Evolutionary conservation across 2,329 filamentous ascomycete genomes (phyloP).

Genomic region (Diaporthe ampelina): DNA sequence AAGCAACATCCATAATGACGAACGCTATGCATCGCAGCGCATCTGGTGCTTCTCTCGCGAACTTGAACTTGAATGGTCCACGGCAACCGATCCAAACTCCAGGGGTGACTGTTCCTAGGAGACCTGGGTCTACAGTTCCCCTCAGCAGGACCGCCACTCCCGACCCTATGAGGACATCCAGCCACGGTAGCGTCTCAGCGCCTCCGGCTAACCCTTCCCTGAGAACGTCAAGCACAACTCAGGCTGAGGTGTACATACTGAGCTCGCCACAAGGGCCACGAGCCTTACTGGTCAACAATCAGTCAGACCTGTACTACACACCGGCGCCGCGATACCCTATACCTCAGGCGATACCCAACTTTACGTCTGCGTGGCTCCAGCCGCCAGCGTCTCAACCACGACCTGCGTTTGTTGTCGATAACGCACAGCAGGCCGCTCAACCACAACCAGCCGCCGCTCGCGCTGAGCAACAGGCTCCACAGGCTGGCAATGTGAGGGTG

Average conservation of each 20-base stretch:
- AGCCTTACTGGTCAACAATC: slow-evolving; percentile 68
- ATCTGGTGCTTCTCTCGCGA: slow-evolving; percentile 60
- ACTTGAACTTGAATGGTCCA: slow-evolving; percentile 52
- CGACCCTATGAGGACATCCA: slow-evolving; percentile 55
- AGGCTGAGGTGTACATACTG: slow-evolving; percentile 71
- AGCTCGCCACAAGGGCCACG: slow-evolving; percentile 72
- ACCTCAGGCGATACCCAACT: slow-evolving; percentile 28
- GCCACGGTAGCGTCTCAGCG: slow-evolving; percentile 48
- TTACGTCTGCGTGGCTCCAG: slow-evolving; percentile 45
- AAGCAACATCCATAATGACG: slow-evolving; percentile 59
- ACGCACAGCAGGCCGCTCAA: slow-evolving; percentile 44
- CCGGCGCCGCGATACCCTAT: slow-evolving; percentile 28
- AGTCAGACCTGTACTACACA: slow-evolving; percentile 65
- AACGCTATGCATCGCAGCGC: slow-evolving; percentile 66
- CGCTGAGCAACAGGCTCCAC: slow-evolving; percentile 34
- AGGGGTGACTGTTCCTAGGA: slow-evolving; percentile 58
- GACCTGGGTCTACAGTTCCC: slow-evolving; percentile 53
- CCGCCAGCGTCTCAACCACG: slow-evolving; percentile 44
- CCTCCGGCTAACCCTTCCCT: slow-evolving; percentile 43
- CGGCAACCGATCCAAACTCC: slow-evolving; percentile 51
- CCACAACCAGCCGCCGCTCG: slow-evolving; percentile 15
- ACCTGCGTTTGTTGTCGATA: slow-evolving; percentile 43
- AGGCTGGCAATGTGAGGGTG: slow-evolving; percentile 37
- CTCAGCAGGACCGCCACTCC: slow-evolving; percentile 64
- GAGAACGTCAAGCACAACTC: slow-evolving; percentile 46